Base-by-base conservation (phyloP, 768 basidiomycete species). In the Suillus tomentosus region DNA sequence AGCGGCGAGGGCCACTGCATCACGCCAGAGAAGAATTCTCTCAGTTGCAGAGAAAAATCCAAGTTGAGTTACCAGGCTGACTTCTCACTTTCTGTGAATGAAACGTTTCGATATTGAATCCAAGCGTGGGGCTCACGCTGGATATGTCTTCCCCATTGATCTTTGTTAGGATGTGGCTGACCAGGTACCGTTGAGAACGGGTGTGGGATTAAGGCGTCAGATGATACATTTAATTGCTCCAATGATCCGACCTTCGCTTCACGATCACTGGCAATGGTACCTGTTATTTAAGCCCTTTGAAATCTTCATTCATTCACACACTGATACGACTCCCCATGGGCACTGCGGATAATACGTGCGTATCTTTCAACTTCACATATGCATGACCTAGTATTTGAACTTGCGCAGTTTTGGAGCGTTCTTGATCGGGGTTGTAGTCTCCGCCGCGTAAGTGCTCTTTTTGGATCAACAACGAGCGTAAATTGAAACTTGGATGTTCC, bases 91-190 rank as follows among this genome's bases (percentile, higher is more conserved):
- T 77, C 90, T 85, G 76, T 97, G 92, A 34, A 87, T 81, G 71
- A 99, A n/a, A 94, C 7, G 96, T 97, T 82, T 96, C 96, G 83
- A 99, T 99, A 76, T 99, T 97, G 84, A 99, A 99, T 13, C 97
- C 97, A 15, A 99, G 81, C 11, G 96, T 99, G 2, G 97, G 97
- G 71, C 91, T 94, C 62, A 99, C 27, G 60, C 82, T 85, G 70
- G 82, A 82, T 69, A 96, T 94, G 76, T 96, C 92, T 78, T 99
- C 96, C 24, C 88, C 91, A 66, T 92, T 96, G 66, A 99, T 82
- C 76, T 92, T 94, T 81, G 98, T 99, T 64, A 99, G 78, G 68
- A 99, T 97, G 9, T 36, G 9, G 36, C 8, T 37, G 8, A 10
- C 36, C 10, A 9, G 36, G 10, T 37, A 37, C 36, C 36, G 36